A percentile compares a stretch with the other conserved stretches of the same genome.
Conservation (phyloP, 202 grass and related monocot genomes). For the Elaeis oleifera region DNA sequence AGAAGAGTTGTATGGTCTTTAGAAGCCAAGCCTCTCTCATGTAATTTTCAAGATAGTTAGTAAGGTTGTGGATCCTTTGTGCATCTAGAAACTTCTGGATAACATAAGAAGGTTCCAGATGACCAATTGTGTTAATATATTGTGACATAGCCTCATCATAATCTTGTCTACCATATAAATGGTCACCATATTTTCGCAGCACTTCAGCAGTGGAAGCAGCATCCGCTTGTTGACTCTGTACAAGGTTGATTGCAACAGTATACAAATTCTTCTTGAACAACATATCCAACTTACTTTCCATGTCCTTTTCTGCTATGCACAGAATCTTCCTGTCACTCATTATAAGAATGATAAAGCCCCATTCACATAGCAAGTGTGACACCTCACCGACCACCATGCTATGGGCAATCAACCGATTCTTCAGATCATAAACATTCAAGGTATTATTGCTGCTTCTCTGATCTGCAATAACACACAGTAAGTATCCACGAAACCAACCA, state of each 20-base stretch:
- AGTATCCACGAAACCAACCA: constrained; percentile 93
- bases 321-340: constrained; percentile 74
- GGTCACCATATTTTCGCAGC: constrained; percentile 90
- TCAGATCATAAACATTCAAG: constrained; percentile 87
- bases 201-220: constrained; percentile 91
- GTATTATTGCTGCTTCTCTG: constrained; percentile 61
- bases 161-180: constrained; percentile 89
- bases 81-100: constrained; percentile 99
- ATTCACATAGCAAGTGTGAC: constrained; percentile 76
- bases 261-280: constrained; percentile 97
- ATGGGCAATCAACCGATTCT: constrained; percentile 87
- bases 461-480: constrained; percentile 81
- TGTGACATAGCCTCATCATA: constrained; percentile 96
- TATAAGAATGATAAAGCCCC: constrained; percentile 91
- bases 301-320: constrained; percentile 97
- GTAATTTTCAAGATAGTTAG: constrained; percentile 94
- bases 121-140: constrained; percentile 91
- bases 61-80: constrained; percentile 88
- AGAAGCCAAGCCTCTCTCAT: constrained; percentile 83
- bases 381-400: constrained; percentile 80
- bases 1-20: constrained; percentile 98
- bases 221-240: constrained; percentile 95
- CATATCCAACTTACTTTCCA: constrained; percentile 99
- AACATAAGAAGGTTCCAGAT: constrained; percentile 96
- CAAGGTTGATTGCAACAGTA: constrained; percentile 88